Evolutionary conservation across 148 eudicot species (phyloP).

Genomic region (Vaccinium corymbosum): DNA sequence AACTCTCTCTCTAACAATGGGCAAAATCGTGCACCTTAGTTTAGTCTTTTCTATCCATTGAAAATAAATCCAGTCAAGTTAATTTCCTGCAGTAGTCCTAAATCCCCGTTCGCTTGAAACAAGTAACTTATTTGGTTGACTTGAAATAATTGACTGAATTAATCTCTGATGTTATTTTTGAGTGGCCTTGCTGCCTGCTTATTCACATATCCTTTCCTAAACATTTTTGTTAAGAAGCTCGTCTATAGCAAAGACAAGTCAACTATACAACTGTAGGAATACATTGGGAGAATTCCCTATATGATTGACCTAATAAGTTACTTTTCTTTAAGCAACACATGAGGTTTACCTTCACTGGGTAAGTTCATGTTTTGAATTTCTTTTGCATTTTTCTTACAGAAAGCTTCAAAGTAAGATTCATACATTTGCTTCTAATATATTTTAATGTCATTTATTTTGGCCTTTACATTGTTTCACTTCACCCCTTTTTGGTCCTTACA

Average conservation of each 20-base stretch:
- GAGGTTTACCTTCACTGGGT: neutral
- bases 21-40: neutral
- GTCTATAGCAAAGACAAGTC: neutral
- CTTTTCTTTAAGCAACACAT: neutral
- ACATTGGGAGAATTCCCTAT: neutral
- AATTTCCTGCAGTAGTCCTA: neutral
- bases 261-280: neutral
- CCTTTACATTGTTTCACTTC: neutral
- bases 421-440: neutral
- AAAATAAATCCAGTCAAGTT: conserved; percentile 3
- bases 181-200: neutral
- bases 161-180: neutral
- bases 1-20: neutral
- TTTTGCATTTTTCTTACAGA: neutral
- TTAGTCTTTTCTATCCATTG: neutral
- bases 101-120: neutral
- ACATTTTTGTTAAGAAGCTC: neutral
- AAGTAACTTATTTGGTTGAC: neutral
- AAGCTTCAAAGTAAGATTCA: neutral
- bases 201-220: neutral
- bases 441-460: neutral
- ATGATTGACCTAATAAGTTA: neutral
- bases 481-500: conserved; percentile 5
- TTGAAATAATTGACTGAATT: neutral
- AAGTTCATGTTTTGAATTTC: neutral